Evolutionary conservation across 2,329 filamentous ascomycete species (phyloP).

Genomic region (Dactylella cylindrospora): DNA sequence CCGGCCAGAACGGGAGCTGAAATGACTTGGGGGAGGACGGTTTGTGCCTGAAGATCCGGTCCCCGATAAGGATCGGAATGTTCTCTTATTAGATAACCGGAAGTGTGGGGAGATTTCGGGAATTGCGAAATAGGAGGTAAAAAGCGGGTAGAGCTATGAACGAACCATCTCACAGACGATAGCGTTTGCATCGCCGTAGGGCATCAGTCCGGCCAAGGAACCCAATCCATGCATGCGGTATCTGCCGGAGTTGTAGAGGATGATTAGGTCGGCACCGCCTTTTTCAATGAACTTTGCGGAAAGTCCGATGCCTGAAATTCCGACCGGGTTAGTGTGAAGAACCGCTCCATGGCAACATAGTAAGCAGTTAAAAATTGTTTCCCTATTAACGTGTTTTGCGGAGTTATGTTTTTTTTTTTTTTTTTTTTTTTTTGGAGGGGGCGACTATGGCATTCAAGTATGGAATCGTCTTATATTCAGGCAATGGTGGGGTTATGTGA

Average conservation of each 20-base stretch:
- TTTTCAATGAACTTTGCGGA: constrained; percentile 70
- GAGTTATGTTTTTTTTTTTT: no score
- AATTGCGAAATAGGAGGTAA: neutral
- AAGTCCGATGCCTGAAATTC: constrained; percentile 68
- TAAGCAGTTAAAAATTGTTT: no score
- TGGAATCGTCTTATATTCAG: no score
- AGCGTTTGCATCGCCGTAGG: constrained; percentile 50
- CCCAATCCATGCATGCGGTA: constrained; percentile 73
- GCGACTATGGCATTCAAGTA: no score
- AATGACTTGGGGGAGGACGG: constrained; percentile 67
- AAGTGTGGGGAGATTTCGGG: neutral
- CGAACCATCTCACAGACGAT: constrained; percentile 54
- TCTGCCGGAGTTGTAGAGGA: constrained; percentile 71
- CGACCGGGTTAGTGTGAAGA: no score
- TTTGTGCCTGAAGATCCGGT: constrained; percentile 56
- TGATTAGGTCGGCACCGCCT: constrained; percentile 69
- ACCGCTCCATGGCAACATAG: no score
- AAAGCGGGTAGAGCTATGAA: constrained; percentile 57
- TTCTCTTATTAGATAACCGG: neutral
- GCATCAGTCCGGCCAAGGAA: constrained; percentile 61
- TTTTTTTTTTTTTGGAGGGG: no score
- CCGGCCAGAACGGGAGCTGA: constrained; percentile 68
- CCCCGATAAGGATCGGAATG: neutral
- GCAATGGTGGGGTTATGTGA: no score
- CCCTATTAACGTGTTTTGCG: no score